Percentiles rank a stretch among this genome's conserved stretches.
Evolutionary conservation across 768 basidiomycete genomes (phyloP).

Genomic region (Kondoa malvinella): DNA sequence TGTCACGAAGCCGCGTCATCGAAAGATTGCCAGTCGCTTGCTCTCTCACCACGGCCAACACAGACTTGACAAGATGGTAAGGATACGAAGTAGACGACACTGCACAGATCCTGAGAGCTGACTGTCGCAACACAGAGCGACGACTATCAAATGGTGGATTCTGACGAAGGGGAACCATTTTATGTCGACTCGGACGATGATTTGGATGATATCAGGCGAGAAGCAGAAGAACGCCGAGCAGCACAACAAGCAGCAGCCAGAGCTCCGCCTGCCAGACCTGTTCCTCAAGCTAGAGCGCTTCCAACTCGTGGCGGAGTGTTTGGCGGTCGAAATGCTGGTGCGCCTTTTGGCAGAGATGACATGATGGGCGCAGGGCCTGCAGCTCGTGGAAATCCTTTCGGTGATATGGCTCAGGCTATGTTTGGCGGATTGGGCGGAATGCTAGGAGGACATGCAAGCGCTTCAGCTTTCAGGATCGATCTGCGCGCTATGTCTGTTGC

Average conservation of each 20-base stretch:
- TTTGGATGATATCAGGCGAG: constrained; percentile 6
- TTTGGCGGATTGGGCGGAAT: neutral
- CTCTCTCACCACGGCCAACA: too few relatives aligned
- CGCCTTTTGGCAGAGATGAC: neutral
- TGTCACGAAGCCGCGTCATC: too few relatives aligned
- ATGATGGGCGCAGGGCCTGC: neutral
- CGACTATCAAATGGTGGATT: neutral
- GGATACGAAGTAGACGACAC: too few relatives aligned
- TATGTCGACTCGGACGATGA: constrained; percentile 2
- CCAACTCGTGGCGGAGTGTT: neutral
- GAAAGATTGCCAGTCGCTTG: too few relatives aligned
- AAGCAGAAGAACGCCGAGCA: neutral
- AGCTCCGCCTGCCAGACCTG: neutral
- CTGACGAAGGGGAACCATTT: neutral
- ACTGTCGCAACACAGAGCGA: too few relatives aligned
- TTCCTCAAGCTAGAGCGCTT: neutral
- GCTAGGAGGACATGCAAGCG: constrained; percentile 1
- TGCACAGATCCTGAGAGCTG: too few relatives aligned
- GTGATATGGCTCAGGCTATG: constrained; percentile 1
- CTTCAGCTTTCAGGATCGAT: constrained; percentile 69
- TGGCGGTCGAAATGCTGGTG: neutral
- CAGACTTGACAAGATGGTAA: too few relatives aligned
- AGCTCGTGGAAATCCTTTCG: neutral
- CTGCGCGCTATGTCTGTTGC: constrained; percentile 43
- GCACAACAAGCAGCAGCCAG: neutral